A percentile compares a stretch with the other conserved stretches of the same genome.
These are phyloP conservation scores for Syzygium malaccense DNA, from an alignment of 441 rosid species.

Conservation along the genomic window DNA sequence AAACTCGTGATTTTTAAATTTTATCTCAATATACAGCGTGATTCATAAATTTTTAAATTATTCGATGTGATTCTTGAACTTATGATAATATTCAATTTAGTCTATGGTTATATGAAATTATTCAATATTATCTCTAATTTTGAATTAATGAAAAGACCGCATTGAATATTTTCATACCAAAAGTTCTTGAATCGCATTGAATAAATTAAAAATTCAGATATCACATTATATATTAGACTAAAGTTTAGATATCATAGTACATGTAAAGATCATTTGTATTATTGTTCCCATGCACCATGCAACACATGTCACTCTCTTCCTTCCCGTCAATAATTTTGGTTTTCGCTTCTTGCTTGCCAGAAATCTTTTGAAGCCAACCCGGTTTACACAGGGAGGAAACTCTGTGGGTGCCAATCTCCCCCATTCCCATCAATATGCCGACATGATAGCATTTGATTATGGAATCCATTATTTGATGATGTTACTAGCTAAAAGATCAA, in stretches of 20 bases:
- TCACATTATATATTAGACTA: too few species aligned
- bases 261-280: too few species aligned
- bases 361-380: not conserved
- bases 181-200: too few species aligned
- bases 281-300: not conserved
- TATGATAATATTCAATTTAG: too few species aligned
- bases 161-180: too few species aligned
- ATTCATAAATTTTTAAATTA: too few species aligned
- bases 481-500: not conserved
- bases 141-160: too few species aligned
- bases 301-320: not conserved
- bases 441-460: not conserved
- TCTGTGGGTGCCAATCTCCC: not conserved
- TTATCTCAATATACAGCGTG: rapidly evolving
- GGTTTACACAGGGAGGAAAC: not conserved
- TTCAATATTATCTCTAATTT: too few species aligned
- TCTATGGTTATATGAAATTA: too few species aligned
- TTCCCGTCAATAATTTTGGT: not conserved
- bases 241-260: too few species aligned
- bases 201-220: too few species aligned
- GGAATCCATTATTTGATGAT: not conserved
- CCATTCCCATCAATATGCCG: not conserved
- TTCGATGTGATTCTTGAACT: rapidly evolving
- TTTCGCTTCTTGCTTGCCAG: not conserved
- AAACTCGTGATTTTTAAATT: rapidly evolving